phyloP scores from a whole-genome alignment of 1,139 yeast genomes.

The Sugiyamaella castrensis region DNA sequence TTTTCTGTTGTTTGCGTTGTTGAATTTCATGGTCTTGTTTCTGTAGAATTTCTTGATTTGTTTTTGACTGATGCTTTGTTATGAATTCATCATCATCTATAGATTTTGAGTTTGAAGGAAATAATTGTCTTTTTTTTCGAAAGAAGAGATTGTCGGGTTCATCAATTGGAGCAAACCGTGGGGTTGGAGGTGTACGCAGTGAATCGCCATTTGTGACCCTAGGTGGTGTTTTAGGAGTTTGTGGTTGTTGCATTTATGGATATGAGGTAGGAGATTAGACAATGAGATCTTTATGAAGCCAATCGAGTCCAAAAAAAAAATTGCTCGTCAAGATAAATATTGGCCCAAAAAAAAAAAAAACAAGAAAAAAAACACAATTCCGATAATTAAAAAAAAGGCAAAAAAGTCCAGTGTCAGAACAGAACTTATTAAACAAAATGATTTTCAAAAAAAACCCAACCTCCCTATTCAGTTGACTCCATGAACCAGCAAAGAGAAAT shows the following conservation, averaged over 20 bases:
- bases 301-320: background rate
- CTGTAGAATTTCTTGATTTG: background rate
- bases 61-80: background rate
- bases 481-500: too few species aligned
- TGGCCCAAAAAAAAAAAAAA: too few species aligned
- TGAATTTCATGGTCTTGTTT: background rate
- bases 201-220: slow-evolving; percentile 17
- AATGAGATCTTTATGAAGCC: background rate
- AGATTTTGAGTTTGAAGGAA: background rate
- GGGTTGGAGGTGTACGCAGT: slow-evolving; percentile 37
- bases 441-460: too few species aligned
- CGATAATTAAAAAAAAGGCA: too few species aligned
- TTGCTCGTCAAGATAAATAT: background rate
- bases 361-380: too few species aligned
- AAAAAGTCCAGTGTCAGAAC: too few species aligned
- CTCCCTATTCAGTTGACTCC: too few species aligned
- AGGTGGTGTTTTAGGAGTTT: slow-evolving; percentile 35
- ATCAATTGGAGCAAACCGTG: slow-evolving; percentile 38
- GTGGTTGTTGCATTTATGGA: slow-evolving; percentile 13
- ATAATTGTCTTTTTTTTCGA: slow-evolving; percentile 9
- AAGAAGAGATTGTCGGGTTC: slow-evolving; percentile 31
- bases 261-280: background rate
- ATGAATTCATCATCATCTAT: background rate
- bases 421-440: too few species aligned
- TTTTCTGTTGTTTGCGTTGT: slow-evolving; percentile 1